Percentiles rank a stretch among this genome's conserved stretches.
Evolutionary conservation across 1,139 yeast species (phyloP).

Genomic region (Suhomyces choctaworum): DNA sequence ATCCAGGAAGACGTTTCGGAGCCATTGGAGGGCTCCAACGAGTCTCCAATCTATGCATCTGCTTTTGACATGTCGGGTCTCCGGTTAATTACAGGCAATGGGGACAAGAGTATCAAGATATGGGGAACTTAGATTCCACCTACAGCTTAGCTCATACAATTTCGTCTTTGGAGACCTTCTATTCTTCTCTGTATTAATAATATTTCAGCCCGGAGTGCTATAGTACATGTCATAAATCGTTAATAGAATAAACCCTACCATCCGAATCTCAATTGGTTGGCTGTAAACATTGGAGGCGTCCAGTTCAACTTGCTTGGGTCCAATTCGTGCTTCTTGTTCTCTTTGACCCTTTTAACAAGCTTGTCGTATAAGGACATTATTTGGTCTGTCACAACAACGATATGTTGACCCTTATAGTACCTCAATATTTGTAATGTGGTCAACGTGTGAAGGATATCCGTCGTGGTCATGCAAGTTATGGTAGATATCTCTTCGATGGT

Average conservation of each 20-base stretch:
- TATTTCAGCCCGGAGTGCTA: neutral
- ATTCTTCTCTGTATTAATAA: neutral
- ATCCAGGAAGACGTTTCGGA: conserved; percentile 55
- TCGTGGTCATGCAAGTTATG: conserved; percentile 91
- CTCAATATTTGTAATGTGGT: conserved; percentile 87
- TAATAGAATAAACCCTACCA: conserved; percentile 51
- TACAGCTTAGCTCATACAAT: too few species aligned
- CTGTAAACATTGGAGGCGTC: conserved; percentile 97
- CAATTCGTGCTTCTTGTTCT: conserved; percentile 74
- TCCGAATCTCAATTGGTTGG: conserved; percentile 92
- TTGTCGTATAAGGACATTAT: conserved; percentile 75
- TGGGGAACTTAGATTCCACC: conserved; percentile 56
- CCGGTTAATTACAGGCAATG: conserved; percentile 81
- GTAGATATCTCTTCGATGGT: conserved; percentile 92
- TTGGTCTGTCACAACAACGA: conserved; percentile 85
- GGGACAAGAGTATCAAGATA: conserved; percentile 84
- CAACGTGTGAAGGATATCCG: conserved; percentile 90
- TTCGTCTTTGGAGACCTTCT: too few species aligned
- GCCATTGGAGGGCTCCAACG: conserved; percentile 69
- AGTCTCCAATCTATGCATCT: conserved; percentile 68
- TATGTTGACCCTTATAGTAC: conserved; percentile 95
- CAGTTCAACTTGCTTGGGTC: conserved; percentile 74
- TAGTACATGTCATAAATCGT: conserved; percentile 5
- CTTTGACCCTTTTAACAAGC: conserved; percentile 53
- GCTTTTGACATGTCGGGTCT: conserved; percentile 79